phyloP scores from a whole-genome alignment of 2,329 filamentous ascomycete genomes.

The Cytospora schulzeri region DNA sequence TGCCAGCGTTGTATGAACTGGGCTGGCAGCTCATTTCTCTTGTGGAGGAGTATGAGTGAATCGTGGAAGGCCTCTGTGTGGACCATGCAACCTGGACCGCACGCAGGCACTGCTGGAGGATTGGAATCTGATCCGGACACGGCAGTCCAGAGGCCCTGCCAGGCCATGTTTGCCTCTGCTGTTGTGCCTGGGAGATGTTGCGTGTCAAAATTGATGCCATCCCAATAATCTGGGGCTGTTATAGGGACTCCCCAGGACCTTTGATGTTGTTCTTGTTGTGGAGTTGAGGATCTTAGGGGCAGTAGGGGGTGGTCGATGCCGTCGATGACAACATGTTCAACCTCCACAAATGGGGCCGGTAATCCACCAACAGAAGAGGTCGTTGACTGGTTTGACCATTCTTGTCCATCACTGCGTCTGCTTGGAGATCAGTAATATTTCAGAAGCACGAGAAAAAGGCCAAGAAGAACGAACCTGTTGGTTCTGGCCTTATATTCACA shows the following conservation, averaged over 20 bases:
- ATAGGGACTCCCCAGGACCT: neutral
- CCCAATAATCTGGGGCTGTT: neutral
- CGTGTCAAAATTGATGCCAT: neutral
- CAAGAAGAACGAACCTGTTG: constrained; percentile 32
- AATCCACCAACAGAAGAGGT: constrained; percentile 21
- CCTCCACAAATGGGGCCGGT: constrained; percentile 22
- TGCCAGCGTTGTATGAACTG: constrained; percentile 27
- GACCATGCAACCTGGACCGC: constrained; percentile 31
- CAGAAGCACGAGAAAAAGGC: neutral
- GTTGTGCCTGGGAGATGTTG: neutral
- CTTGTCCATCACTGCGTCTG: constrained; percentile 13
- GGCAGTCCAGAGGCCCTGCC: constrained; percentile 10
- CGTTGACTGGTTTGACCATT: neutral
- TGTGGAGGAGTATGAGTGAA: constrained; percentile 35
- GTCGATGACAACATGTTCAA: constrained; percentile 24
- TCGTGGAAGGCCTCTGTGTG: constrained; percentile 36
- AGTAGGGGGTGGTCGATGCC: constrained; percentile 29
- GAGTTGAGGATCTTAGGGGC: neutral
- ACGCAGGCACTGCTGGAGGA: constrained; percentile 19
- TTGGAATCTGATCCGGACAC: neutral
- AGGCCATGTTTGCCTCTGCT: neutral
- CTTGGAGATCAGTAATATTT: neutral
- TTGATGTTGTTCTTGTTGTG: constrained; percentile 4
- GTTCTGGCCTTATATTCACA: constrained; percentile 48
- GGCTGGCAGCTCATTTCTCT: constrained; percentile 29